Base-by-base conservation (phyloP, 2,329 filamentous ascomycete species). In the Aspergillus persii region DNA sequence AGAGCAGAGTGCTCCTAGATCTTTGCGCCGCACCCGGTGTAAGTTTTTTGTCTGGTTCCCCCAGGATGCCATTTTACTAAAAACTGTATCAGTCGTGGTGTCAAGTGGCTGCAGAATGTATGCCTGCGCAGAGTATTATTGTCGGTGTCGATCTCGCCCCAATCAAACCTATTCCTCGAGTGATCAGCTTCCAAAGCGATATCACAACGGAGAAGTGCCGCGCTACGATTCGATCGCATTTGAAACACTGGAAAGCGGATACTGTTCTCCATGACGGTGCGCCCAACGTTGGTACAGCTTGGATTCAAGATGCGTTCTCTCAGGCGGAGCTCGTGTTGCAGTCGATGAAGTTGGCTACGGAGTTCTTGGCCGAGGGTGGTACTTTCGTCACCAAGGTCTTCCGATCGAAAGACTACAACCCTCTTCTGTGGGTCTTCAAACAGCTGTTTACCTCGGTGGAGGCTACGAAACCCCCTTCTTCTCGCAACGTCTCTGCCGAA, bases 311-410 rank as follows among this genome's bases (percentile, higher is more conserved):
- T 81, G 95, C 95, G 49, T 99, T 96, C 84, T 94, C 94, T 63
- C 95, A 99, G 78, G 95, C 94, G 60, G 94, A 98, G 78, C 81
- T 99, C 54, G 92, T 90, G 11, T 80, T 99, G 57, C 91, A 96
- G 74, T 90, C 91, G 8, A 84, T 99, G 83, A 96, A 96, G 76
- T 81, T 99, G 58, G 95, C 95, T 3, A 96, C 92, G 0, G 94
- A 99, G 66, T 99, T 99, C 68, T 79, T 99, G 59, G 84, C 86
- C 18, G 89, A 94, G 74, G 92, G 93, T 50, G 95, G 95, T 64
- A 94, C 89, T 8, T 98, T 98, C 65, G 93, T 98, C 49, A 98
- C 94, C 57, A 99, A 99, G 78, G 91, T 99, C 48, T 99, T 99
- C 82, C 83, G 95, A 63, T 96, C 91, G 36, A 98, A 97, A 74